Evolutionary conservation across 2,329 filamentous ascomycete genomes (phyloP), one percentile per base, ranked within the genome.

Genomic region (Calonectria ilicicola): DNA sequence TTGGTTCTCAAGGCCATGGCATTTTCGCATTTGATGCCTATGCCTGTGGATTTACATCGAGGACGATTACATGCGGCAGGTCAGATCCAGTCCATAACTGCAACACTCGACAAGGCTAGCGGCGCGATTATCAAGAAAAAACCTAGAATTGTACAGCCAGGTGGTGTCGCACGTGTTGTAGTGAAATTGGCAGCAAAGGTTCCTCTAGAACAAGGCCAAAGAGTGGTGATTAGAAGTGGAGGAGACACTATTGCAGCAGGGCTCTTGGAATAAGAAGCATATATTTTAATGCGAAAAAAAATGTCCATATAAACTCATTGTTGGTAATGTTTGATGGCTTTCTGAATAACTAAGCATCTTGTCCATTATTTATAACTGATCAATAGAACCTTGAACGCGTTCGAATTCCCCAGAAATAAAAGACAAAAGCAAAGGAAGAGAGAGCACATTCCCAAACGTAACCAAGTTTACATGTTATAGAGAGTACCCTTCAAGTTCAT

Each of bases 201-300:
- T 66, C 95, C 97, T 19, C 83, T 98, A 58, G 97, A 98, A 83
- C 89, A 90, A 19, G 94, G 94, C 0, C 92, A 93, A 76, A 90
- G 95, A 76, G 91, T 99, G 53, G 94, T 98, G 32, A 84, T 99
- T 65, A 89, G 97, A 73, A 92, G 92, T 75, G 91, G 92, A 65
- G 97, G 97, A 1, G 91, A 93, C 77, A 98, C 97, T 2, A 90
- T 98, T 72, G 97, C 95, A 14, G 95, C 96, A 44, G 97, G 97
- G 2, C 85, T 98, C 75, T 84, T 98, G 78, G 96, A 98, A 81
- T 93, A 85, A 32, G 19, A 46, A 70, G 26, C 38, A 53, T 67
- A 72, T n/a, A 70, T 67, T 56, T 58, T 9, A 40, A 60, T 40
- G 14, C 38, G 8, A 40, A 17, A 32, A 15, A 15, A 40, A 60